A percentile compares a stretch with the other conserved stretches of the same genome.
Evolutionary conservation across 2,329 filamentous ascomycete species (phyloP).

Genomic region (Microcera coccophila): DNA sequence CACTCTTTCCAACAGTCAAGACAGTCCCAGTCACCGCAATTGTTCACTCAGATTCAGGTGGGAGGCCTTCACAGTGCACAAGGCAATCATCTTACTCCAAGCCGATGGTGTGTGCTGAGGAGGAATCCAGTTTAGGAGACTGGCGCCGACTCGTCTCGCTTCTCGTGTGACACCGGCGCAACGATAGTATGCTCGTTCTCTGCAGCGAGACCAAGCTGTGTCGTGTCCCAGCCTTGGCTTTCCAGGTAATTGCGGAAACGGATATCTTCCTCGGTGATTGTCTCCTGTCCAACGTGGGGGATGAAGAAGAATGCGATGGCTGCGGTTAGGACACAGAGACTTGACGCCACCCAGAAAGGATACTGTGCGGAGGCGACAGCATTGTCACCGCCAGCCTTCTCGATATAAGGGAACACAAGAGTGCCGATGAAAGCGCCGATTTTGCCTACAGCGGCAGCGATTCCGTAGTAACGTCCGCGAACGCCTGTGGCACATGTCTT

Average conservation of each 20-base stretch:
- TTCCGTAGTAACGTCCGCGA: conserved; percentile 68
- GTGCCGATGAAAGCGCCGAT: conserved; percentile 82
- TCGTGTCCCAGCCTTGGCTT: conserved; percentile 70
- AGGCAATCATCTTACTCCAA: too few relatives aligned
- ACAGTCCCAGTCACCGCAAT: too few relatives aligned
- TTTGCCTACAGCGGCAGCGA: conserved; percentile 71
- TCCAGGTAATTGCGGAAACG: conserved; percentile 72
- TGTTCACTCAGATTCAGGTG: too few relatives aligned
- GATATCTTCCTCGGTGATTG: conserved; percentile 72
- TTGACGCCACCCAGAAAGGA: conserved; percentile 81
- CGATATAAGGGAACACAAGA: conserved; percentile 73
- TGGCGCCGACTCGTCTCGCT: too few relatives aligned
- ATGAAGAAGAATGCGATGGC: conserved; percentile 56
- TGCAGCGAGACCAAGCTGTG: conserved; percentile 45
- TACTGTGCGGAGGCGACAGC: conserved; percentile 66
- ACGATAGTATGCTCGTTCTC: too few relatives aligned
- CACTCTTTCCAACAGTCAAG: too few relatives aligned
- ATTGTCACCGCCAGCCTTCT: conserved; percentile 54
- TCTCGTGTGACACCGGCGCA: too few relatives aligned
- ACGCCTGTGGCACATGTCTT: conserved; percentile 87
- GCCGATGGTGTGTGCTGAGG: too few relatives aligned
- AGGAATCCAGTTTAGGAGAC: too few relatives aligned
- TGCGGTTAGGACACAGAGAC: conserved; percentile 72
- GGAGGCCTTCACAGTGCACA: too few relatives aligned
- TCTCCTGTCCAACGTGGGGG: conserved; percentile 79